Evolutionary conservation across 108 stramenopile species (phyloP), one percentile per base, ranked within the genome.

Genomic region (Conticribra weissflogii): DNA sequence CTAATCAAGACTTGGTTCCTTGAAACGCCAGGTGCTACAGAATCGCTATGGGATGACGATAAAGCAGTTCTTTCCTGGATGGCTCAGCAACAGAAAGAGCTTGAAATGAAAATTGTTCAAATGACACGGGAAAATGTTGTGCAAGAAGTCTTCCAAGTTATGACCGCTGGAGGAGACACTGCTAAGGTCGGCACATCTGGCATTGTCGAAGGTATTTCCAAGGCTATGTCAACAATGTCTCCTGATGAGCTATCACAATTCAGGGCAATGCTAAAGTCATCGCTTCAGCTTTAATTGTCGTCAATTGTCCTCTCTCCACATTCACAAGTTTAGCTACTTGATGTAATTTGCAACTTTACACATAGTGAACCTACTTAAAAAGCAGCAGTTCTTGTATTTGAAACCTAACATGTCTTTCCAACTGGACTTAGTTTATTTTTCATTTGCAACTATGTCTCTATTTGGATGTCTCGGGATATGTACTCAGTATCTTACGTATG

Each of bases 121-220:
- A 83, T 84, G 54, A 86, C 86, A 21, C 85, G 83, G 61, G 83
- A 85, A 72, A 85, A 85, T 64, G 91, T 95, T 16, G 79, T 76
- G 1, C 84, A 90, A 68, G 94, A 95, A 77, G 91, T 95, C 5
- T 77, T 85, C 36, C 71, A 89, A 44, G 94, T 92, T 0, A 85
- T 95, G 81, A 89, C 91, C 18, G 84, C 87, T 47, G 94, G 91
- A 47, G 94, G 91, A n/a, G 86, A 81, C 59, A 92, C 91, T 18
- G 89, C 94, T 14, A 71, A 72, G 44, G 54, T 92, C 47, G 94
- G 91, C 59, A 88, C 89, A 0, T 72, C 78, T 49, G 94, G 94
- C n/a, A 90, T 95, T 61, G 83, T 95, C 0, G 89, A 95, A 72
- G 94, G 94, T 29, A 83, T 95, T 47, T 68, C 83, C 4, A 76